These are phyloP conservation scores for Nicotiana obtusifolia DNA, from an alignment of 257 asterid species.

Conservation along the genomic window DNA sequence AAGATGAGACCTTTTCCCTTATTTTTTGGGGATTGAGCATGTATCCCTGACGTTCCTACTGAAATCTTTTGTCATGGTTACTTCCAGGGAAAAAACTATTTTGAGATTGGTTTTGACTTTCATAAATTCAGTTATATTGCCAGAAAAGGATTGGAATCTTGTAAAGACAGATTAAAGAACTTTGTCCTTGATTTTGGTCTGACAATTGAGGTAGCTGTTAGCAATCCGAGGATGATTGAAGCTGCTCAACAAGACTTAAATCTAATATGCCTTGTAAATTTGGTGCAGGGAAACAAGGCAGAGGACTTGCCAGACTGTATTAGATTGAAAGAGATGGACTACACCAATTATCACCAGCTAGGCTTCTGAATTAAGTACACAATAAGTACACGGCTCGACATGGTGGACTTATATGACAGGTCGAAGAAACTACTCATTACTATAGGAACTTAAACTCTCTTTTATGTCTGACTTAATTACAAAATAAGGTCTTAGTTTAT, in stretches of 20 bases:
- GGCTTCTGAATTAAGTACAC: conserved; percentile 31
- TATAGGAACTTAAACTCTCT: too few relatives aligned
- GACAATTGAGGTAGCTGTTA: conserved; percentile 9
- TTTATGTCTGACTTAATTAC: background rate
- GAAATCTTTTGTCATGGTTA: background rate
- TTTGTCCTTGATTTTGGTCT: conserved; percentile 10
- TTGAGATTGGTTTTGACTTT: conserved; percentile 16
- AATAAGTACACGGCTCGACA: background rate
- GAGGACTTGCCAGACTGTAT: conserved; percentile 81
- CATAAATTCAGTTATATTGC: conserved; percentile 12
- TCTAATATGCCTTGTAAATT: background rate
- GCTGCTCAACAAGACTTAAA: background rate
- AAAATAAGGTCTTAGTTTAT: background rate
- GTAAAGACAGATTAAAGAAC: conserved; percentile 2
- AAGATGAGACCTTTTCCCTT: too few relatives aligned
- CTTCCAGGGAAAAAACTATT: conserved; percentile 6
- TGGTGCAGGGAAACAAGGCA: conserved; percentile 71
- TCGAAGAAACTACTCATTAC: too few relatives aligned
- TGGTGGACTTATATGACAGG: conserved; percentile 5
- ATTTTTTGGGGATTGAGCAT: background rate
- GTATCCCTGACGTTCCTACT: background rate
- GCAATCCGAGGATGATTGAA: background rate
- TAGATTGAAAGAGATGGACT: conserved; percentile 66
- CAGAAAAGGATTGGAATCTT: conserved; percentile 13
- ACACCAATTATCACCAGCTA: conserved; percentile 49